phyloP scores from a whole-genome alignment of 257 asterid species.

The Phtheirospermum japonicum region DNA sequence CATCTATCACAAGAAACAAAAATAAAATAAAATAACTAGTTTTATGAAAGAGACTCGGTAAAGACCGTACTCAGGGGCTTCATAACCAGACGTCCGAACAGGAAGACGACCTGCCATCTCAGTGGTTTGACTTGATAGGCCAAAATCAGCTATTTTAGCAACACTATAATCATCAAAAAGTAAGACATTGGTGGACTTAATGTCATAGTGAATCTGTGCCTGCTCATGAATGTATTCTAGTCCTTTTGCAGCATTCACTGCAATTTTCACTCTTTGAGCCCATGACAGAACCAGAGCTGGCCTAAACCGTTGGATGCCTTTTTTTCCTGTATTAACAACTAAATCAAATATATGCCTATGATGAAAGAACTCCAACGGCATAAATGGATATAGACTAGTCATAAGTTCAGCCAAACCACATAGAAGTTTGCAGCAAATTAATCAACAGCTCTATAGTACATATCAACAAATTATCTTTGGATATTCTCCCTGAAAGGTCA shows the following conservation, averaged over 20 bases:
- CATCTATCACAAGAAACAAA: too few relatives aligned
- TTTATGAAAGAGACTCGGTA: too few relatives aligned
- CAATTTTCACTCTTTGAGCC: slow-evolving; percentile 71
- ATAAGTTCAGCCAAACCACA: too few relatives aligned
- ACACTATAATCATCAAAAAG: slow-evolving; percentile 67
- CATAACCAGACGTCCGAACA: slow-evolving; percentile 81
- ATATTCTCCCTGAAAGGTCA: too few relatives aligned
- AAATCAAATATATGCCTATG: too few relatives aligned
- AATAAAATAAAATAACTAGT: too few relatives aligned
- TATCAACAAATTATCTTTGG: too few relatives aligned
- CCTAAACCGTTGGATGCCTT: slow-evolving; percentile 78
- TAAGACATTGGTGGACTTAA: slow-evolving; percentile 74
- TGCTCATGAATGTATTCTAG: slow-evolving; percentile 74
- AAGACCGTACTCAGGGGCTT: slow-evolving; percentile 81
- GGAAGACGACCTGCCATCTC: slow-evolving; percentile 85
- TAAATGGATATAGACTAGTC: too few relatives aligned
- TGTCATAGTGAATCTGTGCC: slow-evolving; percentile 71
- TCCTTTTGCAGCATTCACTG: slow-evolving; percentile 79
- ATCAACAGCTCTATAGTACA: too few relatives aligned
- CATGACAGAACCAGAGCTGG: slow-evolving; percentile 74
- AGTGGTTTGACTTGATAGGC: slow-evolving; percentile 75
- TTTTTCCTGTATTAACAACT: slow-evolving; percentile 45
- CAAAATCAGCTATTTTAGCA: slow-evolving; percentile 79
- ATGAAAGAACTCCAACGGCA: too few relatives aligned
- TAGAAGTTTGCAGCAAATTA: too few relatives aligned